Conservation (phyloP, 352 stramenopile genomes). For the Phytophthora brassicae region DNA sequence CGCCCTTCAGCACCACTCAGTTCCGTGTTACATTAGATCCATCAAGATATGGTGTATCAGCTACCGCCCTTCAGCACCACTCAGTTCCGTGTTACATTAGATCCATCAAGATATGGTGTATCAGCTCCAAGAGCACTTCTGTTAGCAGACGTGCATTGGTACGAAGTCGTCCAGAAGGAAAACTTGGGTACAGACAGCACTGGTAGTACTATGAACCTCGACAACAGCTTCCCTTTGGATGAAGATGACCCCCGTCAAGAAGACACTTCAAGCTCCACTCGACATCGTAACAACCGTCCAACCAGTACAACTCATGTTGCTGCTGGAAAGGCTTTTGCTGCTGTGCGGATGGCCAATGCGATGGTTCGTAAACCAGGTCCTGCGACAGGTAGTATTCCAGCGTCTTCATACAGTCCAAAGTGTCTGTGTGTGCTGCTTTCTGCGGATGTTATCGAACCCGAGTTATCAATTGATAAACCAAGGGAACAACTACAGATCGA, state of each 20-base stretch:
- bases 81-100: slow-evolving; percentile 60
- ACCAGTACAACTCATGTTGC: slow-evolving; percentile 7
- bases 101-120: slow-evolving; percentile 20
- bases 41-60: slow-evolving; percentile 7
- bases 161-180: slow-evolving; percentile 29
- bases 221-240: not conserved
- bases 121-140: slow-evolving; percentile 41
- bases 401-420: slow-evolving; percentile 37
- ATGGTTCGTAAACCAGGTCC: slow-evolving; percentile 29
- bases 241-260: slow-evolving; percentile 15
- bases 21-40: slow-evolving; percentile 65
- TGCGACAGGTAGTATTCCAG: slow-evolving; percentile 4
- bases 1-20: slow-evolving; percentile 20
- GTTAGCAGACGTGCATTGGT: slow-evolving; percentile 70
- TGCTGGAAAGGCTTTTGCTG: slow-evolving; percentile 71
- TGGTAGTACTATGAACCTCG: slow-evolving; percentile 8
- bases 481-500: slow-evolving; percentile 20
- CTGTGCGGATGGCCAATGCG: slow-evolving; percentile 67
- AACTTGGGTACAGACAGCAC: not conserved
- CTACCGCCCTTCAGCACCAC: slow-evolving; percentile 27
- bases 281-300: slow-evolving; percentile 10
- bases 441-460: slow-evolving; percentile 64
- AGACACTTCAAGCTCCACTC: slow-evolving; percentile 5
- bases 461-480: slow-evolving; percentile 61
- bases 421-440: slow-evolving; percentile 64